phyloP scores from a whole-genome alignment of 192 early-diverging fungal species.

The Coemansia nantahalensis region DNA sequence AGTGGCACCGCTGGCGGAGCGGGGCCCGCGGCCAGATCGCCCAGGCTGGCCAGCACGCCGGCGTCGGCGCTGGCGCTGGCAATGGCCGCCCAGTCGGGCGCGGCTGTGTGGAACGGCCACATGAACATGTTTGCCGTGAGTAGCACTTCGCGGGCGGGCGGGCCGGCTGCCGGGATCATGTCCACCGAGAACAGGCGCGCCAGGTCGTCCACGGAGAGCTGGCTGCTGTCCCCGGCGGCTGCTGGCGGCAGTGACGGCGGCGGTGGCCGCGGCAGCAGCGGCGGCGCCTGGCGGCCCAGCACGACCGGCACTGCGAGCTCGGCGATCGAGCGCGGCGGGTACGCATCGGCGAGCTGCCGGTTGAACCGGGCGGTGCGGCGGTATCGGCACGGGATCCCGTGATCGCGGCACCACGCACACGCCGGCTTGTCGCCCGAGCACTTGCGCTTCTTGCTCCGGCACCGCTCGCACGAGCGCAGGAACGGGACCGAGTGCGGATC shows the following conservation, averaged over 20 bases:
- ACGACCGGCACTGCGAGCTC: slow-evolving; percentile 16
- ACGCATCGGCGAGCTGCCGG: slow-evolving; percentile 28
- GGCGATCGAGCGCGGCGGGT: slow-evolving; percentile 20
- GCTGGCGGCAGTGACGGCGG: background rate
- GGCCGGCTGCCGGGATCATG: slow-evolving; percentile 34
- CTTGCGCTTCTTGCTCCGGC: slow-evolving; percentile 50
- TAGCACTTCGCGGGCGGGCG: slow-evolving; percentile 25
- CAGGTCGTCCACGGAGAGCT: slow-evolving; percentile 35
- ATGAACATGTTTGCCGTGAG: slow-evolving; percentile 40
- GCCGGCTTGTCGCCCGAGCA: slow-evolving; percentile 48
- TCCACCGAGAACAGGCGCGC: slow-evolving; percentile 42
- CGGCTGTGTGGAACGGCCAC: slow-evolving; percentile 25
- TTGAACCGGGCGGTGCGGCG: slow-evolving; percentile 49
- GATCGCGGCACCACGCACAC: slow-evolving; percentile 44
- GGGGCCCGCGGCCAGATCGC: slow-evolving; percentile 16
- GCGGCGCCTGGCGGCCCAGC: no score
- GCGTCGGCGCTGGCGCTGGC: slow-evolving; percentile 40
- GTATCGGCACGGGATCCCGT: slow-evolving; percentile 44
- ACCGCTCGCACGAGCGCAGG: slow-evolving; percentile 51
- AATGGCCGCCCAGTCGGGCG: slow-evolving; percentile 18
- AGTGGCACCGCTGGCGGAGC: background rate
- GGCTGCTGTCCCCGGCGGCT: background rate
- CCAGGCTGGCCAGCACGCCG: slow-evolving; percentile 40
- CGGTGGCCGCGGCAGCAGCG: background rate
- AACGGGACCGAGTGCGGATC: slow-evolving; percentile 48